Evolutionary conservation across 2,329 filamentous ascomycete species (phyloP), one percentile per base, ranked within the genome.

Genomic region (Aspergillus versicolor): DNA sequence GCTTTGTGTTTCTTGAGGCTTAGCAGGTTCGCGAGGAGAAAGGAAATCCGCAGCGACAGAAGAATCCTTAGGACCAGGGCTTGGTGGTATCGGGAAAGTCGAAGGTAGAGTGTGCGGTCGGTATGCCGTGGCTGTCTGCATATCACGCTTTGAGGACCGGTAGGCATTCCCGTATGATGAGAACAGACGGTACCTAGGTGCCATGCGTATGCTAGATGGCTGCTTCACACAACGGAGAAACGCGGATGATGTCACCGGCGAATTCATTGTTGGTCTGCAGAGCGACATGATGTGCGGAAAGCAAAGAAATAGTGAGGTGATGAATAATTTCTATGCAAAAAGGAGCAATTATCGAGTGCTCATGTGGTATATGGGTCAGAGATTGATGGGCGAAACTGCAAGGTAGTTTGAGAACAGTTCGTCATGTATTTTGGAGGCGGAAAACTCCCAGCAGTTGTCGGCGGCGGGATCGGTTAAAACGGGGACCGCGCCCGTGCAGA

Each of bases 91-190:
- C 12, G 84, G 82, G 63, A 83, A 81, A 46, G 81, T 77, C 1
- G 81, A 73, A 15, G 81, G 77, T n/a, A 89, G 72, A 2, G 79
- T 78, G 58, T 85, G 81, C 19, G 86, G 85, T 56, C 82, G 83
- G 65, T 87, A 86, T 47, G 84, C 84, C 17, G 84, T 87, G 32
- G 84, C 84, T 12, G 86, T 88, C 70, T 87, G 85, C 70, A 89
- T 81, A 60, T 83, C 82, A 50, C 84, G 78, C 66, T 83, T 84
- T 17, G 81, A 81, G n/a, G 81, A 82, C 27, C 77, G 74, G 22
- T 75, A 69, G 13, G 70, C 58, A 22, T 71, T 71, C 52, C 73
- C 73, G 21, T 73, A 70, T 6, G 79, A 81, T 15, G 80, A 81
- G 69, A 83, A 82, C 32, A 70, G 70, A 48, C 81, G 77, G 50